A percentile compares a stretch with the other conserved stretches of the same genome.
Evolutionary conservation across 176 grass and related monocot species (phyloP).

Genomic region (Leersia perrieri): DNA sequence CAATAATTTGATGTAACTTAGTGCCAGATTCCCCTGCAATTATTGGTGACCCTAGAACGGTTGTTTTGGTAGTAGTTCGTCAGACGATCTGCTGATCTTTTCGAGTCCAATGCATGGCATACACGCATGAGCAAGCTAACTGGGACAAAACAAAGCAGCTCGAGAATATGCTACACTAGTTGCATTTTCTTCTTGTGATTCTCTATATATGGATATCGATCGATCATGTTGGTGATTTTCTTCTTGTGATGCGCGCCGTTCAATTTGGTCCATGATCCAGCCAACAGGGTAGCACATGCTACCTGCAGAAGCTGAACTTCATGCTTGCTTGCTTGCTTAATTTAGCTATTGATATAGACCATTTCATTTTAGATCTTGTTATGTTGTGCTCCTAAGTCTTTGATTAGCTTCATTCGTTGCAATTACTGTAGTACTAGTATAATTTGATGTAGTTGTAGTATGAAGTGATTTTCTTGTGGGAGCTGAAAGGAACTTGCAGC

Average conservation of each 20-base stretch:
- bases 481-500: background rate
- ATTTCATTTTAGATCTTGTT: background rate
- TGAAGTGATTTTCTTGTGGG: background rate
- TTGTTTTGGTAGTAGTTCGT: background rate
- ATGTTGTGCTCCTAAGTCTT: background rate
- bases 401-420: background rate
- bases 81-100: background rate
- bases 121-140: background rate
- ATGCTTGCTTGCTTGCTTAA: background rate
- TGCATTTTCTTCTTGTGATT: background rate
- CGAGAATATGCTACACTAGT: background rate
- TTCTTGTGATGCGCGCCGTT: background rate
- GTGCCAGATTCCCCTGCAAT: constrained; percentile 11
- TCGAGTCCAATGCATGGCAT: background rate
- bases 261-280: background rate
- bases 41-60: constrained; percentile 6
- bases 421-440: too few species aligned
- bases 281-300: background rate
- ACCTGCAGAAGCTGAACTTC: background rate
- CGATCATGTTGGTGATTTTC: background rate
- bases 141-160: background rate
- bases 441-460: too few species aligned
- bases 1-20: constrained; percentile 7
- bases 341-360: background rate
- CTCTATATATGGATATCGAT: background rate